These are phyloP conservation scores for Acanthochlamys bracteata DNA, from an alignment of 106 monocot species.

Conservation along the genomic window DNA sequence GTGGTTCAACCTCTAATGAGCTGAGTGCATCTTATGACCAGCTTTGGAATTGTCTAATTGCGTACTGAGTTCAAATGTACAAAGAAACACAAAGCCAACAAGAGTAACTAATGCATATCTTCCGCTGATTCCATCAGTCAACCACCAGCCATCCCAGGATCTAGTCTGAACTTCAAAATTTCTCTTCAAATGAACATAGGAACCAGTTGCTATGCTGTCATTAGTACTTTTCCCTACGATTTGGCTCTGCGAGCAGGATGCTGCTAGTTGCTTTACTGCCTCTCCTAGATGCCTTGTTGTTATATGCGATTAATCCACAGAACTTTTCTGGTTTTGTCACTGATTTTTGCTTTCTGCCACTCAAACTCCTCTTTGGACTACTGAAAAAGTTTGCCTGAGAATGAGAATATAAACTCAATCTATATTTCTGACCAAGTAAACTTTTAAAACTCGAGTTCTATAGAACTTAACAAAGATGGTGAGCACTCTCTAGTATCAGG, in stretches of 20 bases:
- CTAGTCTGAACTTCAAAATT: constrained; percentile 28
- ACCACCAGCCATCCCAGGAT: constrained; percentile 32
- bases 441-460: background rate
- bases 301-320: constrained; percentile 20
- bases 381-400: constrained; percentile 67
- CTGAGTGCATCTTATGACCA: constrained; percentile 7
- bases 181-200: constrained; percentile 45
- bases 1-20: constrained; percentile 10
- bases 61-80: constrained; percentile 25
- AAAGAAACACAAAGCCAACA: constrained; percentile 41
- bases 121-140: constrained; percentile 20
- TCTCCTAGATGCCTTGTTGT: constrained; percentile 46
- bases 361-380: constrained; percentile 44
- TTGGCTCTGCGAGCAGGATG: constrained; percentile 37
- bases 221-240: constrained; percentile 14
- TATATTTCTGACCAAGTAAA: background rate
- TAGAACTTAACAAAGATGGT: constrained; percentile 72
- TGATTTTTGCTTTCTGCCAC: constrained; percentile 29
- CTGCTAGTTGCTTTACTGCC: constrained; percentile 81
- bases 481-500: constrained; percentile 70
- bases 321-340: constrained; percentile 13
- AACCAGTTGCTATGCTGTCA: constrained; percentile 4
- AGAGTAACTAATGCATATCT: constrained; percentile 31
- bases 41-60: constrained; percentile 28
- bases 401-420: background rate